Evolutionary conservation across 495 filamentous ascomycete species (phyloP).

Genomic region (Jackrogersella minutella): DNA sequence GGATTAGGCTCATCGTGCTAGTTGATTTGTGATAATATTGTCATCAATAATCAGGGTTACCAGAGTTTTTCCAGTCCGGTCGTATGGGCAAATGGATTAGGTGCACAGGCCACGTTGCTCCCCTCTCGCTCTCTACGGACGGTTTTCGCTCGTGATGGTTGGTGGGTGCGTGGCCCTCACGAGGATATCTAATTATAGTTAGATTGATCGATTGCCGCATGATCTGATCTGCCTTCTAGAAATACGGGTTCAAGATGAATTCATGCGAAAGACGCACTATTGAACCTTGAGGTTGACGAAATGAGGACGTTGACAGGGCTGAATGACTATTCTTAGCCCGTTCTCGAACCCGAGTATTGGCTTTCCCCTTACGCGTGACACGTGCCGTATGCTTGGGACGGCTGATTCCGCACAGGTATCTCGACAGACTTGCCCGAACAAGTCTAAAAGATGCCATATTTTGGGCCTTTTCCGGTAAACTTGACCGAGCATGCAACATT

Average conservation of each 20-base stretch:
- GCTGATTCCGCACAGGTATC: constrained; percentile 22
- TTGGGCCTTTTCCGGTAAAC: constrained; percentile 25
- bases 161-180: not conserved
- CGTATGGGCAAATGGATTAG: not conserved
- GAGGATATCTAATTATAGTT: not conserved
- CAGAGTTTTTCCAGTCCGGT: constrained; percentile 15
- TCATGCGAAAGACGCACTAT: constrained; percentile 6
- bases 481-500: constrained; percentile 32
- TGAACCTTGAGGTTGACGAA: constrained; percentile 11
- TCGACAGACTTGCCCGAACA: constrained; percentile 29
- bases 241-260: not conserved
- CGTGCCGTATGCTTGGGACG: constrained; percentile 30
- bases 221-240: constrained; percentile 2
- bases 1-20: constrained; percentile 23
- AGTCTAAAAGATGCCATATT: constrained; percentile 13
- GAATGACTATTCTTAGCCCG: constrained; percentile 24
- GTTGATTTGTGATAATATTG: constrained; percentile 37
- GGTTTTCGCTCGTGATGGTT: too few species aligned
- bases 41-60: constrained; percentile 32
- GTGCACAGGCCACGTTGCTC: constrained; percentile 9
- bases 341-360: constrained; percentile 17
- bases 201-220: constrained; percentile 10
- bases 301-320: constrained; percentile 27
- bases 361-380: constrained; percentile 15
- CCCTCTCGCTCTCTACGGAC: not conserved